These are phyloP conservation scores for Psidium guajava DNA, from an alignment of 345 rosid species.

Conservation along the genomic window DNA sequence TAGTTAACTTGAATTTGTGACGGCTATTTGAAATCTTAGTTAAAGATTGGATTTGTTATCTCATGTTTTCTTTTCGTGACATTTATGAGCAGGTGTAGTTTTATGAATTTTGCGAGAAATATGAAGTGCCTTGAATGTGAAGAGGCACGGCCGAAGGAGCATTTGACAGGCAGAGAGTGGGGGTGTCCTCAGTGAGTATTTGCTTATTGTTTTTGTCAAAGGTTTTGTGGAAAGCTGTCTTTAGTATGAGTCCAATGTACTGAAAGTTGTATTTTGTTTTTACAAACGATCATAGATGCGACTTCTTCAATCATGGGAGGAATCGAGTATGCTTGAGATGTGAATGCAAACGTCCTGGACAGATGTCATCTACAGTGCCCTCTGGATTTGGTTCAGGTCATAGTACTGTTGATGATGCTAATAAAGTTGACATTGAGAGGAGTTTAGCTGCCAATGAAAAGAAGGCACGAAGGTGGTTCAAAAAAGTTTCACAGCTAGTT, in stretches of 20 bases:
- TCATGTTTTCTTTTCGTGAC: neutral
- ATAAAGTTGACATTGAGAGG: constrained; percentile 29
- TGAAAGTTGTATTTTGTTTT: neutral
- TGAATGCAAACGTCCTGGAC: constrained; percentile 70
- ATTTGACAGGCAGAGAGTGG: constrained; percentile 86
- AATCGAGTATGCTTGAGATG: constrained; percentile 87
- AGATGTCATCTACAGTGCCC: constrained; percentile 13
- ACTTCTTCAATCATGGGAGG: constrained; percentile 66
- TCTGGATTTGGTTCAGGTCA: constrained; percentile 16
- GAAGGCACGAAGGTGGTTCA: constrained; percentile 75
- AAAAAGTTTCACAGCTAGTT: constrained; percentile 55
- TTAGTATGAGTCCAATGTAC: neutral
- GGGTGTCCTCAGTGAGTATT: constrained; percentile 93
- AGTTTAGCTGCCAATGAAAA: constrained; percentile 67
- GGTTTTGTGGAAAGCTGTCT: neutral
- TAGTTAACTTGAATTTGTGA: too few species aligned
- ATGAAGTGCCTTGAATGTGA: constrained; percentile 80
- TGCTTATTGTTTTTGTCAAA: neutral
- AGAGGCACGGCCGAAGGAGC: constrained; percentile 77
- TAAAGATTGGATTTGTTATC: too few species aligned
- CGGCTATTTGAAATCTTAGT: too few species aligned
- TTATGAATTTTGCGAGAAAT: constrained; percentile 91
- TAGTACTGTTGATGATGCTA: constrained; percentile 15
- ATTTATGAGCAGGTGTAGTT: constrained; percentile 60
- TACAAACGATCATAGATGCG: constrained; percentile 52